phyloP scores from a whole-genome alignment of 441 rosid species.

The Gossypium schwendimanii region DNA sequence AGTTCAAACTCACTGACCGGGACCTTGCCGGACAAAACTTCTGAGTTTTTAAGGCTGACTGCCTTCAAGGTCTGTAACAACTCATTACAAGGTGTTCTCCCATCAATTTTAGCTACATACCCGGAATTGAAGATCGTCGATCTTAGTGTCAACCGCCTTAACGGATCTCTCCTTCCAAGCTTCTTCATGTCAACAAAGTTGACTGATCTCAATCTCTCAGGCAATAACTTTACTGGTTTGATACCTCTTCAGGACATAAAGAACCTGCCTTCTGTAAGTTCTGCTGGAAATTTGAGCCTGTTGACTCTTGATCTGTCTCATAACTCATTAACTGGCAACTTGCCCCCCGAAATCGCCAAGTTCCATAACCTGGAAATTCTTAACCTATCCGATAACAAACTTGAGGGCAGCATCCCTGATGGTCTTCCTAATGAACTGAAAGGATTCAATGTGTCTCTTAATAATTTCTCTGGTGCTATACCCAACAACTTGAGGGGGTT shows the following conservation, averaged over 20 bases:
- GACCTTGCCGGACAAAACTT: slow-evolving; percentile 42
- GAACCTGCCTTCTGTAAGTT: slow-evolving; percentile 18
- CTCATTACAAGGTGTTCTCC: slow-evolving; percentile 45
- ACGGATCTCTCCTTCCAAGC: slow-evolving; percentile 37
- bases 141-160: slow-evolving; percentile 48
- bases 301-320: slow-evolving; percentile 42
- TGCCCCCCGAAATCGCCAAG: slow-evolving; percentile 31
- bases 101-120: slow-evolving; percentile 41
- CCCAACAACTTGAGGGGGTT: slow-evolving; percentile 44
- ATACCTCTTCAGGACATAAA: slow-evolving; percentile 42
- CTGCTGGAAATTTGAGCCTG: slow-evolving; percentile 37
- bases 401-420: slow-evolving; percentile 52
- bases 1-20: slow-evolving; percentile 56
- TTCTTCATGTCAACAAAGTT: slow-evolving; percentile 41
- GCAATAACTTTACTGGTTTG: slow-evolving; percentile 49
- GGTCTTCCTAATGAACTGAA: slow-evolving; percentile 40
- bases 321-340: slow-evolving; percentile 44
- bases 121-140: slow-evolving; percentile 50
- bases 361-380: slow-evolving; percentile 38
- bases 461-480: slow-evolving; percentile 54
- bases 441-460: slow-evolving; percentile 43
- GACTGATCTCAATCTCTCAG: slow-evolving; percentile 44
- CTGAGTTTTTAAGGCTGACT: slow-evolving; percentile 53
- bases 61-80: slow-evolving; percentile 45
- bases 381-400: slow-evolving; percentile 45